Conservation (phyloP, 2,329 filamentous ascomycete genomes). For the Cladosporium sphaerospermum region DNA sequence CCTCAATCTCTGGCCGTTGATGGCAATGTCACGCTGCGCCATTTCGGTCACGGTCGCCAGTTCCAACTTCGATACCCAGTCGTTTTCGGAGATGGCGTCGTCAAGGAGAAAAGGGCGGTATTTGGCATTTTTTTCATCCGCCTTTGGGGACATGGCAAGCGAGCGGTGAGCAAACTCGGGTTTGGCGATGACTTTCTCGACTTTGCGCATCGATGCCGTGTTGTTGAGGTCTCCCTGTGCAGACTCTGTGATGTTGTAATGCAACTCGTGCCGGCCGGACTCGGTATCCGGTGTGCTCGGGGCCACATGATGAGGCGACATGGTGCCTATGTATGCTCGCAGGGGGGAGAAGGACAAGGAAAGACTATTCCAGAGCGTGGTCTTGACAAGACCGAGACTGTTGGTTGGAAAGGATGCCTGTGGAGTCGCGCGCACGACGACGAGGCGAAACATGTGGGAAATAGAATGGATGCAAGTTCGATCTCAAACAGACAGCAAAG, state of each 20-base stretch:
- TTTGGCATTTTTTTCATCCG: slow-evolving; percentile 14
- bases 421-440: not conserved
- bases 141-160: not conserved
- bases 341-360: not conserved
- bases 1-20: slow-evolving; percentile 40
- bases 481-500: not conserved
- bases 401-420: not conserved
- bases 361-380: not conserved
- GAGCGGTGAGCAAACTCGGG: not conserved
- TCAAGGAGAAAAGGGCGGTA: slow-evolving; percentile 54
- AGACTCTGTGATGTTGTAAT: not conserved
- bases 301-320: not conserved
- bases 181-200: not conserved
- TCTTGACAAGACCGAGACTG: not conserved
- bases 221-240: slow-evolving; percentile 8
- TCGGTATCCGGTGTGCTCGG: not conserved
- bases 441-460: not conserved
- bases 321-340: not conserved
- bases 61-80: slow-evolving; percentile 55
- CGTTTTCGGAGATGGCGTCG: slow-evolving; percentile 32
- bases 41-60: slow-evolving; percentile 48
- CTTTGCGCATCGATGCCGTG: slow-evolving; percentile 1
- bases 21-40: slow-evolving; percentile 42
- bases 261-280: not conserved
- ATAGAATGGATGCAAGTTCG: not conserved